phyloP scores from a whole-genome alignment of 306 rosid genomes.

The Quercus bicolor region DNA sequence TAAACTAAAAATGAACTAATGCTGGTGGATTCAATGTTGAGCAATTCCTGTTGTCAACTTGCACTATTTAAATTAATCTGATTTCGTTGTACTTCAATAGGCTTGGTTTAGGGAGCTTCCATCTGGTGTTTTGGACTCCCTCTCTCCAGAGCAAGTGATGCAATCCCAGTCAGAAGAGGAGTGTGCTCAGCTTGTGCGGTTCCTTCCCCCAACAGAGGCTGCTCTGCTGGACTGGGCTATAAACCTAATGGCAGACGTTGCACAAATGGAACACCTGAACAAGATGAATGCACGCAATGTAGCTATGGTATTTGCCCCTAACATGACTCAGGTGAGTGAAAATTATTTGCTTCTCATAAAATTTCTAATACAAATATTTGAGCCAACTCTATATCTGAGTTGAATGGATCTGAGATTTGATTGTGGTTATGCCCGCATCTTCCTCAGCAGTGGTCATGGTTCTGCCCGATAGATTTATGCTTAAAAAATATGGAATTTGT shows the following conservation, averaged over 20 bases:
- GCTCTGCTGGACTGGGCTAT: conserved; percentile 94
- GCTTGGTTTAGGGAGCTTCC: conserved; percentile 99
- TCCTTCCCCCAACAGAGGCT: conserved; percentile 86
- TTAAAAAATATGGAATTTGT: not conserved
- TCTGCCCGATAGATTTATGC: not conserved
- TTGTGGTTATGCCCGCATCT: not conserved
- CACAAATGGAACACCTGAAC: conserved; percentile 81
- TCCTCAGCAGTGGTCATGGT: conserved; percentile 1
- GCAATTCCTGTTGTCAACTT: not conserved
- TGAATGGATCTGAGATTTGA: conserved; percentile 3
- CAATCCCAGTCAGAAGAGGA: conserved; percentile 89
- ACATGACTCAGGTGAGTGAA: conserved; percentile 90
- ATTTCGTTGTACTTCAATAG: conserved; percentile 35
- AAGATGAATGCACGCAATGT: conserved; percentile 97
- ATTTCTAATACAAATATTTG: not conserved
- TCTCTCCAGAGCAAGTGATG: conserved; percentile 94
- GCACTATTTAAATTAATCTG: conserved; percentile 19
- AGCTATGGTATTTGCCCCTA: conserved; percentile 99
- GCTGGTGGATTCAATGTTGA: not conserved
- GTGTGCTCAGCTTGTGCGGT: conserved; percentile 72
- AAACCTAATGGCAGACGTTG: conserved; percentile 95
- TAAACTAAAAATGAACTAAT: too few relatives aligned
- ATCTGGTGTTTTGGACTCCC: conserved; percentile 82
- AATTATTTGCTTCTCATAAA: conserved; percentile 6
- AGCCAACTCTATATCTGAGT: conserved; percentile 7